These are phyloP conservation scores for Solanum pinnatisectum DNA, from an alignment of 257 asterid species.

Conservation along the genomic window DNA sequence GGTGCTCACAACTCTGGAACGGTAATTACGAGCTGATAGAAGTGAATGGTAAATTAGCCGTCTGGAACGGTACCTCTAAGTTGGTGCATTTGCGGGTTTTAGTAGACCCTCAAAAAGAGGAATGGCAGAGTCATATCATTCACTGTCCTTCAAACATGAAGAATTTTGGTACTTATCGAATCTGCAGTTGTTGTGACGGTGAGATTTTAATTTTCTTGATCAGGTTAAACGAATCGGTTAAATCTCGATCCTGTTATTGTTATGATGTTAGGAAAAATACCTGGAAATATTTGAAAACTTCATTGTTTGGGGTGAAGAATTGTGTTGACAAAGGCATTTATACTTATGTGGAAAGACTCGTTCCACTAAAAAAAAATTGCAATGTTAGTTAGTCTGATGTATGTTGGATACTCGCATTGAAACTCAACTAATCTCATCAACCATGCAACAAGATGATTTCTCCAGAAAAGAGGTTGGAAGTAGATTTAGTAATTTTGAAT, in stretches of 20 bases:
- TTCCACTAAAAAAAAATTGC: background rate
- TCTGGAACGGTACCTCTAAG: background rate
- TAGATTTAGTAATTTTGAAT: background rate
- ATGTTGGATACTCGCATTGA: no score
- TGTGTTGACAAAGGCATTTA: background rate
- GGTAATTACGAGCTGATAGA: background rate
- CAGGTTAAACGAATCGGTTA: background rate
- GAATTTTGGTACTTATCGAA: background rate
- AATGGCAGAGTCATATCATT: background rate
- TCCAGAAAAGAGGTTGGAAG: background rate
- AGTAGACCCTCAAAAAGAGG: background rate
- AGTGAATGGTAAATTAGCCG: background rate
- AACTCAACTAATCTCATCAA: background rate
- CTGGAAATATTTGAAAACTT: background rate
- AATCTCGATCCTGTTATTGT: background rate
- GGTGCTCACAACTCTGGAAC: fast-evolving
- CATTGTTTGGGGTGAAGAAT: background rate
- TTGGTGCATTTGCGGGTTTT: background rate
- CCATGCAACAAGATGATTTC: no score
- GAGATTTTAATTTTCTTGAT: background rate
- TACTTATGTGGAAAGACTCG: background rate
- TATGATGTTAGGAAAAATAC: background rate
- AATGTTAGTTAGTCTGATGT: no score
- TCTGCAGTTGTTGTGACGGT: background rate
- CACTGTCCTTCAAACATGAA: background rate